Conservation (phyloP, 192 early-diverging fungal genomes). For the Entomortierella chlamydospora region DNA sequence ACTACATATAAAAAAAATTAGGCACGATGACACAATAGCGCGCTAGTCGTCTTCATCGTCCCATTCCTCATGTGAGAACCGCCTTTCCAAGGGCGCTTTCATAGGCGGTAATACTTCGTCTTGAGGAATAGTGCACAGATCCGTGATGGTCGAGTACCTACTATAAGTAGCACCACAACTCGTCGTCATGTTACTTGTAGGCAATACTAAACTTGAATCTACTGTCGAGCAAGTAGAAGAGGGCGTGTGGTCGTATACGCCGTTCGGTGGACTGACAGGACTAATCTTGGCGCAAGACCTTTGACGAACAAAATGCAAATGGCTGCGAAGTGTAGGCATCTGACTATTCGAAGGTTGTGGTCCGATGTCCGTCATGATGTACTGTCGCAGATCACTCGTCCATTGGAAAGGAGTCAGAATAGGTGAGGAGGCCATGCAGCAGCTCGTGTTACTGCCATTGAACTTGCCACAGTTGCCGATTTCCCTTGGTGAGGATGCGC, state of each 20-base stretch:
- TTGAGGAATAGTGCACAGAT: conserved; percentile 40
- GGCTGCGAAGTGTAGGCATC: conserved; percentile 23
- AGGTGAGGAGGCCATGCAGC: not conserved
- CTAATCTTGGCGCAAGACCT: conserved; percentile 28
- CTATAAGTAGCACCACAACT: not conserved
- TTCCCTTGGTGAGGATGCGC: not conserved
- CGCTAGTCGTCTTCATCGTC: conserved; percentile 38
- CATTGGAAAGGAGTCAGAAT: conserved; percentile 43
- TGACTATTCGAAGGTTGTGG: conserved; percentile 48
- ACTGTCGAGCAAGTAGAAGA: no score
- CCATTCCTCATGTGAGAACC: conserved; percentile 37
- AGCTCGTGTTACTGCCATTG: not conserved
- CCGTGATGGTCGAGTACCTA: conserved; percentile 18
- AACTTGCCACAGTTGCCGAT: not conserved
- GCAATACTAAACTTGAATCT: no score
- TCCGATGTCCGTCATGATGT: conserved; percentile 52
- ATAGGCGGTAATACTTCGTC: conserved; percentile 35
- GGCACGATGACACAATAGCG: no score
- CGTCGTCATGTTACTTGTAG: not conserved
- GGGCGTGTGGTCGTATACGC: not conserved
- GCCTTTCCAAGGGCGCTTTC: conserved; percentile 14
- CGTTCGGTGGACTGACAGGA: not conserved
- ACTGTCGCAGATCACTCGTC: conserved; percentile 42
- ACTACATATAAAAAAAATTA: no score
- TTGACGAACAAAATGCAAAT: conserved; percentile 18